Evolutionary conservation across 1,284 basidiomycete species (phyloP).

Genomic region (Puccinia sorghi): DNA sequence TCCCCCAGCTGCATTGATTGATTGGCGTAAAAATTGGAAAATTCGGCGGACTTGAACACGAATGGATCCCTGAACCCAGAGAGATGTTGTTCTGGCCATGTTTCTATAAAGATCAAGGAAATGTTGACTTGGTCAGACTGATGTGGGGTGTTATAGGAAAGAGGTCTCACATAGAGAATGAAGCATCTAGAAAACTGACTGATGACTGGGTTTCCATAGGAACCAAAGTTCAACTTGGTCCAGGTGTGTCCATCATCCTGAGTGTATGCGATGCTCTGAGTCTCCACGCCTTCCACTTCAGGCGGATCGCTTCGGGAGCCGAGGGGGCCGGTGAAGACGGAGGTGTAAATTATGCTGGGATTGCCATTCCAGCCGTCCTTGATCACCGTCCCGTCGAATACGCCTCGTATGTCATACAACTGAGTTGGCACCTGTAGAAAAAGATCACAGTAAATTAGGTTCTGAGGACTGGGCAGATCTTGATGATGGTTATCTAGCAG

Average conservation of each 20-base stretch:
- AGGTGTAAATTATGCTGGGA: slow-evolving; percentile 54
- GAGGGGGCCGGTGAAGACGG: slow-evolving; percentile 52
- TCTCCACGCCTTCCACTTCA: slow-evolving; percentile 54
- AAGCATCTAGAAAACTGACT: slow-evolving; percentile 52
- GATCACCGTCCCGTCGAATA: slow-evolving; percentile 54
- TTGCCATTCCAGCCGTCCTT: slow-evolving; percentile 52
- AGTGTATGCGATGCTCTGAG: slow-evolving; percentile 53
- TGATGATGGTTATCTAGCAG: neutral
- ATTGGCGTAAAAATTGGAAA: slow-evolving; percentile 47
- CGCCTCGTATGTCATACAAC: slow-evolving; percentile 54
- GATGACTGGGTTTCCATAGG: slow-evolving; percentile 53
- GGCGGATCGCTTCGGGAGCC: slow-evolving; percentile 50
- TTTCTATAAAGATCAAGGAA: too few relatives aligned
- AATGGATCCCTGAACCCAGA: slow-evolving; percentile 55
- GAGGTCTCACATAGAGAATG: too few relatives aligned
- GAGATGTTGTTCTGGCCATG: slow-evolving; percentile 44
- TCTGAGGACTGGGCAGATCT: neutral
- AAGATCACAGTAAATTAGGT: too few relatives aligned
- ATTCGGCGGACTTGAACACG: slow-evolving; percentile 52
- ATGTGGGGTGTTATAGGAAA: too few relatives aligned
- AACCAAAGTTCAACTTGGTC: slow-evolving; percentile 53
- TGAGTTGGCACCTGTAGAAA: slow-evolving; percentile 50
- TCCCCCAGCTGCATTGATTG: slow-evolving; percentile 16
- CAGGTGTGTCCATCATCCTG: slow-evolving; percentile 53
- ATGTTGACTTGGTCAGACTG: too few relatives aligned